phyloP scores from a whole-genome alignment of 805 yeast species.

The Zygosaccharomyces bailii region DNA sequence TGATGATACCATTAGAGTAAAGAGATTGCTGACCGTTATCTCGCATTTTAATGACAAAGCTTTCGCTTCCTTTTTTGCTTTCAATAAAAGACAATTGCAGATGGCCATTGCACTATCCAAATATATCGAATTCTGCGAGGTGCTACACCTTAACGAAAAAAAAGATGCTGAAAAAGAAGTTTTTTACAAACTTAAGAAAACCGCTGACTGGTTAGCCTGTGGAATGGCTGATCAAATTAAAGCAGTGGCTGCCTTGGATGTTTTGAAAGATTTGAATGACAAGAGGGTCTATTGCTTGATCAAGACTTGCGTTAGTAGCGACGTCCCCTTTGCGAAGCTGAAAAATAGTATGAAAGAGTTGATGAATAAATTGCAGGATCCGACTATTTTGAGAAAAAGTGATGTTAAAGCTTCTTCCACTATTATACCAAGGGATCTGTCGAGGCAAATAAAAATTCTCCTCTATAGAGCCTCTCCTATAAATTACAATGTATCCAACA shows the following conservation, averaged over 20 bases:
- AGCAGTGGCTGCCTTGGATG: slow-evolving; percentile 48
- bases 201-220: slow-evolving; percentile 57
- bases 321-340: slow-evolving; percentile 58
- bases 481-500: slow-evolving; percentile 62
- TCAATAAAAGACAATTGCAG: slow-evolving; percentile 65
- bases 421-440: slow-evolving; percentile 48
- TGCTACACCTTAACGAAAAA: slow-evolving; percentile 36
- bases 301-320: slow-evolving; percentile 50
- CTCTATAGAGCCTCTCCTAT: slow-evolving; percentile 59
- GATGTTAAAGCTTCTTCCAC: slow-evolving; percentile 32
- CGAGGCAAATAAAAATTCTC: slow-evolving; percentile 52
- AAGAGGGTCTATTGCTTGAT: slow-evolving; percentile 56
- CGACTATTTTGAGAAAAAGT: slow-evolving; percentile 43
- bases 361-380: slow-evolving; percentile 50
- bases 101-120: slow-evolving; percentile 49
- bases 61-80: slow-evolving; percentile 61
- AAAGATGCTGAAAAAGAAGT: slow-evolving; percentile 24
- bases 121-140: slow-evolving; percentile 48
- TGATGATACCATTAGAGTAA: slow-evolving; percentile 46
- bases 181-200: slow-evolving; percentile 45
- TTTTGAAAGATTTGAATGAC: slow-evolving; percentile 54
- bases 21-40: slow-evolving; percentile 50
- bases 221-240: slow-evolving; percentile 53
- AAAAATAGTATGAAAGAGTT: slow-evolving; percentile 63
- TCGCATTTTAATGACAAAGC: slow-evolving; percentile 53